These are phyloP conservation scores for Phytophthora citrophthora DNA, from an alignment of 352 stramenopile genomes.

Conservation along the genomic window DNA sequence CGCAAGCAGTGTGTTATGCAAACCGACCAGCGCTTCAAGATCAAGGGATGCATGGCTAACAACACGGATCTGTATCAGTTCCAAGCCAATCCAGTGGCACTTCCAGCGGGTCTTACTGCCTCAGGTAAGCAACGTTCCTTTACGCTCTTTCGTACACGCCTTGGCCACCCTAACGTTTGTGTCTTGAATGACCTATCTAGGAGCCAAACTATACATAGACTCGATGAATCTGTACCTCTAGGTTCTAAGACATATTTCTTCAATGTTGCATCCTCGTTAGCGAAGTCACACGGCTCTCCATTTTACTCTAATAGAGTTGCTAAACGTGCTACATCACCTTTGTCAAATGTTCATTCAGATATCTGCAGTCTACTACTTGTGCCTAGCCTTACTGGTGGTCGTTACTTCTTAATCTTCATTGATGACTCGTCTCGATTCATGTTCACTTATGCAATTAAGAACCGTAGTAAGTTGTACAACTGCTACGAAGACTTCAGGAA, in stretches of 20 bases:
- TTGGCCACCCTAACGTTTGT: too few relatives aligned
- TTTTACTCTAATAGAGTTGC: too few relatives aligned
- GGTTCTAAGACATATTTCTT: too few relatives aligned
- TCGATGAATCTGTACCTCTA: background rate
- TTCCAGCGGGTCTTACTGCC: constrained; percentile 2
- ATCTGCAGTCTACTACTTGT: too few relatives aligned
- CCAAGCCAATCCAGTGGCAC: constrained; percentile 1
- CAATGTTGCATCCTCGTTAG: too few relatives aligned
- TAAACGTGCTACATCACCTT: background rate
- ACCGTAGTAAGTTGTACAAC: constrained; percentile 10
- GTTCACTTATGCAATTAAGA: constrained; percentile 20
- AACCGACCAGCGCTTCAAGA: constrained; percentile 16
- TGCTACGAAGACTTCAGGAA: constrained; percentile 9
- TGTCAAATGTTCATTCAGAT: background rate
- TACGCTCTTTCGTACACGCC: background rate
- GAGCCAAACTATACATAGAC: background rate
- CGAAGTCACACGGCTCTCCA: too few relatives aligned
- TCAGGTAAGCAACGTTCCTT: constrained; percentile 7
- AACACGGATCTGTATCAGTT: constrained; percentile 20
- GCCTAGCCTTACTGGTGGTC: too few relatives aligned
- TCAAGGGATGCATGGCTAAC: too few relatives aligned
- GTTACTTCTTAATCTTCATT: constrained; percentile 31
- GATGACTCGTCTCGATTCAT: constrained; percentile 26
- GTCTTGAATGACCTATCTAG: background rate
- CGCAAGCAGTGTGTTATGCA: constrained; percentile 3